Percentiles rank a stretch among this genome's conserved stretches.
Conservation (phyloP, 2,329 filamentous ascomycete genomes). For the Epichloe bromicola region DNA sequence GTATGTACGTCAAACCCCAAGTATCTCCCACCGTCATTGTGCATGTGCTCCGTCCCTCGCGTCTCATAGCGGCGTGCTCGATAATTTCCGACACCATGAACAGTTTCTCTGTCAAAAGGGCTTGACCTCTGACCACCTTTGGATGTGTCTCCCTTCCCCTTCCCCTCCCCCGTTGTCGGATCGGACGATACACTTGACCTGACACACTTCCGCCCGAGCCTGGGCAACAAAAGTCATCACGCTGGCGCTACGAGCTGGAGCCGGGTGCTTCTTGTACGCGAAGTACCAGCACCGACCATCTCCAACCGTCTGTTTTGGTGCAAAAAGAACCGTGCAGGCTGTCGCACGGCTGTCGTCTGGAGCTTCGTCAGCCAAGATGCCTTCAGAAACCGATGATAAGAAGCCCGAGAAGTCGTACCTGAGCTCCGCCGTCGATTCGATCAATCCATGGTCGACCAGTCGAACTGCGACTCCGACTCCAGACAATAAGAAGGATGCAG, state of each 20-base stretch:
- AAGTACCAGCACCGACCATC: background rate
- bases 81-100: background rate
- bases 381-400: constrained; percentile 27
- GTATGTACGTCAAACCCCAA: background rate
- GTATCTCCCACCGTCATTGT: background rate
- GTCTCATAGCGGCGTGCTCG: background rate
- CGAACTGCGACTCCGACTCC: constrained; percentile 36
- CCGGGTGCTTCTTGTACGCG: constrained; percentile 1
- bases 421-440: constrained; percentile 46
- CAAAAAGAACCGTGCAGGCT: background rate
- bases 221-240: constrained; percentile 3
- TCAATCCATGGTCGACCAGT: constrained; percentile 44
- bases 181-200: background rate
- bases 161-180: background rate
- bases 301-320: background rate
- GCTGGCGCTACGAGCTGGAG: constrained; percentile 6
- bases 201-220: background rate
- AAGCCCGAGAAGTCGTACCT: constrained; percentile 47
- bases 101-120: background rate
- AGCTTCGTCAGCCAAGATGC: constrained; percentile 19
- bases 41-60: background rate
- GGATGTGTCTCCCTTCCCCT: too few species aligned
- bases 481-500: constrained; percentile 18
- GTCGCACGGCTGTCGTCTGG: constrained; percentile 10
- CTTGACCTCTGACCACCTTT: background rate